Percentiles rank a stretch among this genome's conserved stretches.
These are phyloP conservation scores for Calonectria pteridis DNA, from an alignment of 2,329 filamentous ascomycete species.

Conservation along the genomic window DNA sequence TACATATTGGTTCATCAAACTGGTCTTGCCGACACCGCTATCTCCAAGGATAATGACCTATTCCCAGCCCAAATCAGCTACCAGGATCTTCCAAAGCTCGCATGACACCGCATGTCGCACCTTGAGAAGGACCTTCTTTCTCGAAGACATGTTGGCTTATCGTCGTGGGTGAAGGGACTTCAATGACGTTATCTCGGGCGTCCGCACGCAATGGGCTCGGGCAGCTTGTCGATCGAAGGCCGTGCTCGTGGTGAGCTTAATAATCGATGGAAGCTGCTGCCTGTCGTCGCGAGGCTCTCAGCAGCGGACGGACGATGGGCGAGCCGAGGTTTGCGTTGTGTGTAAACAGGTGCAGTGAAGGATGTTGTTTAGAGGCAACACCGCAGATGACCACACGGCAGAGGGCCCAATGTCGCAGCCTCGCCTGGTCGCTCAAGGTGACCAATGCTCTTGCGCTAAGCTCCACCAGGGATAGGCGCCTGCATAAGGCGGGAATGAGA, in stretches of 20 bases:
- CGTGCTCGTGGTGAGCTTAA: slow-evolving; percentile 13
- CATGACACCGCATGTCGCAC: slow-evolving; percentile 57
- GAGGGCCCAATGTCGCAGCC: slow-evolving; percentile 45
- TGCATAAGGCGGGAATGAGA: slow-evolving; percentile 41
- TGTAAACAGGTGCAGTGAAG: slow-evolving; percentile 15
- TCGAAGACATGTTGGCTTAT: slow-evolving; percentile 74
- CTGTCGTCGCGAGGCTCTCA: slow-evolving; percentile 3
- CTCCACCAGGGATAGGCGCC: slow-evolving; percentile 35
- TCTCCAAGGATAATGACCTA: slow-evolving; percentile 99
- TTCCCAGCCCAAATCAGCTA: slow-evolving; percentile 33
- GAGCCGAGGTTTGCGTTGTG: slow-evolving; percentile 7
- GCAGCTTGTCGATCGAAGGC: slow-evolving; percentile 18
- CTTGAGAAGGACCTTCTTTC: slow-evolving; percentile 94
- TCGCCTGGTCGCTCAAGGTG: slow-evolving; percentile 44
- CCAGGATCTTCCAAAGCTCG: neutral
- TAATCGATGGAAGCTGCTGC: slow-evolving; percentile 3
- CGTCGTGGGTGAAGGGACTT: slow-evolving; percentile 33
- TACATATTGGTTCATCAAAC: slow-evolving; percentile 99
- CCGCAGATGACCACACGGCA: slow-evolving; percentile 38
- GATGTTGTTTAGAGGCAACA: slow-evolving; percentile 41
- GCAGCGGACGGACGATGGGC: neutral
- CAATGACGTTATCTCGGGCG: slow-evolving; percentile 49
- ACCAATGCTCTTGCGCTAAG: slow-evolving; percentile 35
- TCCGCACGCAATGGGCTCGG: slow-evolving; percentile 34
- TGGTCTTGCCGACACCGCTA: slow-evolving; percentile 99